Percentiles rank a stretch among this genome's conserved stretches.
Evolutionary conservation across 441 rosid species (phyloP).

Genomic region (Arabidopsis hybrid): DNA sequence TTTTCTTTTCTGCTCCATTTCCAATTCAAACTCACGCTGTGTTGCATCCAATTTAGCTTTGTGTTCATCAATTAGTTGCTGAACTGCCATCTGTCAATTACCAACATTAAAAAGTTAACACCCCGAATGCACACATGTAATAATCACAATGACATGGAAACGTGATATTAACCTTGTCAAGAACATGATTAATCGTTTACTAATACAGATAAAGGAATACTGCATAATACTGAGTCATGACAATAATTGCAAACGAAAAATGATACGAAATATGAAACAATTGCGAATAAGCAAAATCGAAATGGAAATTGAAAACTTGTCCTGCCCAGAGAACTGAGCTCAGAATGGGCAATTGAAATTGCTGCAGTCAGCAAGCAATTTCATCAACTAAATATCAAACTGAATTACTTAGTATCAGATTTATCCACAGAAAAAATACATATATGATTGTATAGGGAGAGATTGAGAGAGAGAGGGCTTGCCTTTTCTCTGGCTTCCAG

Average conservation of each 20-base stretch:
- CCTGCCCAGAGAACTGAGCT: background rate
- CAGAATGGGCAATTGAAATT: background rate
- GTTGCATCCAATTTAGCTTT: constrained; percentile 70
- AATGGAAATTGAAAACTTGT: background rate
- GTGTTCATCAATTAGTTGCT: constrained; percentile 80
- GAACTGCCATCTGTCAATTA: constrained; percentile 68
- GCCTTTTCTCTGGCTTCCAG: constrained; percentile 85
- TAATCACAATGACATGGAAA: background rate
- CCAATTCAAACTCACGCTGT: constrained; percentile 77
- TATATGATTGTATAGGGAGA: background rate
- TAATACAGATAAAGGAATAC: background rate
- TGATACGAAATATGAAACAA: background rate
- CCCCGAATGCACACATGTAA: constrained; percentile 23
- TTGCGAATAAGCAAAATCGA: background rate
- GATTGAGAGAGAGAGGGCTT: constrained; percentile 40
- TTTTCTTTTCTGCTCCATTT: constrained; percentile 79
- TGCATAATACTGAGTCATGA: too few relatives aligned
- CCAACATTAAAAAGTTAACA: constrained; percentile 37
- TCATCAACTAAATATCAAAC: background rate
- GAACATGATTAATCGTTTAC: background rate
- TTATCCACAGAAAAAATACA: background rate
- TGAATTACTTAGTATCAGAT: background rate
- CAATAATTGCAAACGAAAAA: background rate
- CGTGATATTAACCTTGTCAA: background rate
- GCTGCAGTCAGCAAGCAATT: constrained; percentile 5